These are phyloP conservation scores for Morella rubra DNA, from an alignment of 306 rosid genomes.

Conservation along the genomic window DNA sequence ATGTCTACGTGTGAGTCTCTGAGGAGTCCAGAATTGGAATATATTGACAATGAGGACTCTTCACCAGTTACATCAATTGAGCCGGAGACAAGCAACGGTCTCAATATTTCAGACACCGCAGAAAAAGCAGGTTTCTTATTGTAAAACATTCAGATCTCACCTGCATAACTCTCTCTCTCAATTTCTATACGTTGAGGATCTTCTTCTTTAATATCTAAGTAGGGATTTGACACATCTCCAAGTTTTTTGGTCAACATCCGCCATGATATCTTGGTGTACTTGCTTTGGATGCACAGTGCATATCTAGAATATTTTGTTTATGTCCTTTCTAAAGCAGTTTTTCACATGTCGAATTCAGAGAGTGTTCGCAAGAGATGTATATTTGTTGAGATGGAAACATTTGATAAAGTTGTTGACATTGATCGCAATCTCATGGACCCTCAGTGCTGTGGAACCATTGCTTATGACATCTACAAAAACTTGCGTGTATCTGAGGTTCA, in stretches of 20 bases:
- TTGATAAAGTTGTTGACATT: slow-evolving; percentile 34
- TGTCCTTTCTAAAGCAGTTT: background rate
- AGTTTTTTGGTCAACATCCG: slow-evolving; percentile 21
- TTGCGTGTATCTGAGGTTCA: slow-evolving; percentile 59
- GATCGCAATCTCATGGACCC: slow-evolving; percentile 45
- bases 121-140: slow-evolving; percentile 38
- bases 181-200: background rate
- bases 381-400: slow-evolving; percentile 21
- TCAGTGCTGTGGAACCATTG: slow-evolving; percentile 46
- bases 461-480: slow-evolving; percentile 47
- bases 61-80: slow-evolving; percentile 37
- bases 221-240: background rate
- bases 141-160: slow-evolving; percentile 16
- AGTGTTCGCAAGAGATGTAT: slow-evolving; percentile 17
- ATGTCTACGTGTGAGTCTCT: slow-evolving; percentile 42
- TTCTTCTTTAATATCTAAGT: background rate
- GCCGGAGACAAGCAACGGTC: slow-evolving; percentile 30
- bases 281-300: background rate
- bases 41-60: slow-evolving; percentile 30
- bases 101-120: slow-evolving; percentile 31
- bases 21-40: slow-evolving; percentile 39
- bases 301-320: slow-evolving; percentile 8
- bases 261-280: background rate
- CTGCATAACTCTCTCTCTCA: background rate
- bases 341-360: slow-evolving; percentile 35